Conservation (phyloP, 139 green algal genomes). For the Chlamydomonas sp. region DNA sequence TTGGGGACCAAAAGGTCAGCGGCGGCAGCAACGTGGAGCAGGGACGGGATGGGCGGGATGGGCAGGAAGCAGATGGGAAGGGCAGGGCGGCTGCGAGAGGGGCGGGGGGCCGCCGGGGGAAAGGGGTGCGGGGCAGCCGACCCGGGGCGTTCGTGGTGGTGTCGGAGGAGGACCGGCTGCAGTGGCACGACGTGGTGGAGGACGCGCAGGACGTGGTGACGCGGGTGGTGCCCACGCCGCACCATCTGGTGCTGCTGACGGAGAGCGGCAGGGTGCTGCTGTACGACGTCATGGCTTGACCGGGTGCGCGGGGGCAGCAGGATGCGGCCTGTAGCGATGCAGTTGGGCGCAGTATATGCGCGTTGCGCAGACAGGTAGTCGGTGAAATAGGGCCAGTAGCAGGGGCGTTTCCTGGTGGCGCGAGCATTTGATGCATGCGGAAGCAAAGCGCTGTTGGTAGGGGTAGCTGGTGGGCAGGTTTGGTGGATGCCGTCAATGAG, state of each 20-base stretch:
- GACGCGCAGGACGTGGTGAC: conserved; percentile 5
- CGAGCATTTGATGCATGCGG: too few species aligned
- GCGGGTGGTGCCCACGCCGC: conserved; percentile 8
- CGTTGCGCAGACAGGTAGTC: too few species aligned
- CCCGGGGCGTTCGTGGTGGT: not conserved
- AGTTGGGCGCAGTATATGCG: too few species aligned
- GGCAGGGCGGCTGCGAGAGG: not conserved
- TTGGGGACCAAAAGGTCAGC: not conserved
- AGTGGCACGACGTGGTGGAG: conserved; percentile 14
- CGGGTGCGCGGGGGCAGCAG: too few species aligned
- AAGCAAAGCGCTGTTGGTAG: too few species aligned
- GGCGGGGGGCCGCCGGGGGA: not conserved
- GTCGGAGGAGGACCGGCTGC: conserved; percentile 14
- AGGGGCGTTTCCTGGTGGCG: too few species aligned
- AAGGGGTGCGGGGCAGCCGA: too few species aligned
- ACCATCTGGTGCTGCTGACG: conserved; percentile 11
- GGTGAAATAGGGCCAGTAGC: too few species aligned
- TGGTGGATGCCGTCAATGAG: too few species aligned
- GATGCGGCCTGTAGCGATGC: too few species aligned
- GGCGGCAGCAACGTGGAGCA: not conserved
- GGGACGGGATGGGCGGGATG: not conserved
- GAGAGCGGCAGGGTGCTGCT: conserved; percentile 5
- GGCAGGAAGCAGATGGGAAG: not conserved
- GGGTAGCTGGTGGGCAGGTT: too few species aligned
- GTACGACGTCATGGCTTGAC: not conserved